phyloP scores from a whole-genome alignment of 2,329 filamentous ascomycete species.

The Amylocarpus encephaloides region DNA sequence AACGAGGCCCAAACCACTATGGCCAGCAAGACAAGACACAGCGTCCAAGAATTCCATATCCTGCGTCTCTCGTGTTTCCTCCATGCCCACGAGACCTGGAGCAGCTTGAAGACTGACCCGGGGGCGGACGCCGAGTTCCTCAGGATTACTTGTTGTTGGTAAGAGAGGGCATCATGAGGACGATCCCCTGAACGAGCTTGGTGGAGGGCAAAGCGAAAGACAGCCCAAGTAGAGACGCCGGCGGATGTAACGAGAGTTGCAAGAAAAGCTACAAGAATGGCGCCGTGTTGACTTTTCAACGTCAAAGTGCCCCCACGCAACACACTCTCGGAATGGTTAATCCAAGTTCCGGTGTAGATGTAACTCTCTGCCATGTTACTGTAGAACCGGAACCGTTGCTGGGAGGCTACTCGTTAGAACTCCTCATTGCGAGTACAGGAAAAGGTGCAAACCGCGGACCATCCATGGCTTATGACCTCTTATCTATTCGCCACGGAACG shows the following conservation, averaged over 20 bases:
- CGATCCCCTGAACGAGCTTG: slow-evolving; percentile 2
- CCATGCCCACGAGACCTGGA: slow-evolving; percentile 5
- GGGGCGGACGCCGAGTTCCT: slow-evolving; percentile 4
- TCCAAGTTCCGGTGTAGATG: slow-evolving; percentile 6
- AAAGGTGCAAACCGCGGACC: no score
- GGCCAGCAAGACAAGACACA: background rate
- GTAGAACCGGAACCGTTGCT: no score
- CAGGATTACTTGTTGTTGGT: slow-evolving; percentile 9
- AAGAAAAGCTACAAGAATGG: slow-evolving; percentile 3
- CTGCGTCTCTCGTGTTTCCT: slow-evolving; percentile 1
- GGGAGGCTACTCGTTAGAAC: no score
- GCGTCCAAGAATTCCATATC: background rate
- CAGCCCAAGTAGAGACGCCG: slow-evolving; percentile 2
- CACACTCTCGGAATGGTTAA: slow-evolving; percentile 1
- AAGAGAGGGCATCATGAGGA: slow-evolving; percentile 2
- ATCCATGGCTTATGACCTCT: no score
- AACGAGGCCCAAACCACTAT: slow-evolving; percentile 3
- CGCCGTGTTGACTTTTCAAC: background rate
- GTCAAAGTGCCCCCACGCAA: slow-evolving; percentile 4
- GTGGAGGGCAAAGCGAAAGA: slow-evolving; percentile 7
- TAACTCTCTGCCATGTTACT: background rate
- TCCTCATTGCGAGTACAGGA: no score
- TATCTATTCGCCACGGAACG: no score
- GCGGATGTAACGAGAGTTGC: slow-evolving; percentile 6
- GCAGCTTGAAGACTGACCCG: slow-evolving; percentile 1